Percentiles rank a stretch among this genome's conserved stretches.
phyloP scores from a whole-genome alignment of 257 asterid species.

The Solanum paucissectum region DNA sequence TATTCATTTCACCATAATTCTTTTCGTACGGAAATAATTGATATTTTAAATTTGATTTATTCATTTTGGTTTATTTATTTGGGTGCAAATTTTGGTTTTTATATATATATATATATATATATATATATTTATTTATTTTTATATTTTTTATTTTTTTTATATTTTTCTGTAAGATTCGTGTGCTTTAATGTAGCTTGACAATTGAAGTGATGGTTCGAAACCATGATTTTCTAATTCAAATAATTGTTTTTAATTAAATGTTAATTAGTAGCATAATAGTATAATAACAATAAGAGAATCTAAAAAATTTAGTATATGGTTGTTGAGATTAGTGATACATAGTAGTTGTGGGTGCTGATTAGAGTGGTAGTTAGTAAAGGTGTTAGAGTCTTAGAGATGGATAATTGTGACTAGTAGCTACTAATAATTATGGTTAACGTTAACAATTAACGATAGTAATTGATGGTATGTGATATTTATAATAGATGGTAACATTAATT shows the following conservation, averaged over 20 bases:
- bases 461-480: too few relatives aligned
- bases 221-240: slow-evolving; percentile 6
- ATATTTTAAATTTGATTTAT: neutral
- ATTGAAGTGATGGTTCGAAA: neutral
- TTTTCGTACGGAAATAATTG: neutral
- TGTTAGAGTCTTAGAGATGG: neutral
- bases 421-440: too few relatives aligned
- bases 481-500: too few relatives aligned
- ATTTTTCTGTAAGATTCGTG: neutral
- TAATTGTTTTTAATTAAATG: neutral
- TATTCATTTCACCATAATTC: neutral
- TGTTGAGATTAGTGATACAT: neutral
- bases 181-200: neutral
- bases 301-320: neutral
- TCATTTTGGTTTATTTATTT: neutral
- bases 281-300: too few relatives aligned
- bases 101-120: too few relatives aligned
- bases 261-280: neutral
- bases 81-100: neutral
- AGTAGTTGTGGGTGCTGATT: neutral
- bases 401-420: neutral
- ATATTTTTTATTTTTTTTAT: too few relatives aligned
- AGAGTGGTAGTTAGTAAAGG: neutral
- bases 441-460: too few relatives aligned
- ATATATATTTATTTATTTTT: too few relatives aligned